phyloP scores from a whole-genome alignment of 139 green algal species.

The Ettlia oleoabundans region DNA sequence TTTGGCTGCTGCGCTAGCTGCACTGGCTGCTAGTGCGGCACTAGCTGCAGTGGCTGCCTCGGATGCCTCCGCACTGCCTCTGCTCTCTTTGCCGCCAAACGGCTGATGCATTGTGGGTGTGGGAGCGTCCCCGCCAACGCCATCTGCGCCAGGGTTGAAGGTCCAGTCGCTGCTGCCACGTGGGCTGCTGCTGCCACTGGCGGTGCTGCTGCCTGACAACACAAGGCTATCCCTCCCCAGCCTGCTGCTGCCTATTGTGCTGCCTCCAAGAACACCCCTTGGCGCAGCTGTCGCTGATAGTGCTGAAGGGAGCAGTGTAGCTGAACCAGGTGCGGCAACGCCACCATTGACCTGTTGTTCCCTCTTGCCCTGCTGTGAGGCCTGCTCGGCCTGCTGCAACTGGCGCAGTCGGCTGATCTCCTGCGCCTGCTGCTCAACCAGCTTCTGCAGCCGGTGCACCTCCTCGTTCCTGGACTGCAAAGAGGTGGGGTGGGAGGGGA shows the following conservation, averaged over 20 bases:
- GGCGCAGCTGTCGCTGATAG: too few relatives aligned
- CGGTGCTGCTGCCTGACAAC: neutral
- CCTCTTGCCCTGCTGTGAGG: neutral
- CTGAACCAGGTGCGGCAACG: neutral
- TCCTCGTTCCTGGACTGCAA: neutral
- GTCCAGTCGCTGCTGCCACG: neutral
- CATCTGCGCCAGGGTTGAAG: neutral
- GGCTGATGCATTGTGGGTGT: slow-evolving; percentile 27
- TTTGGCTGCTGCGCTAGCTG: neutral
- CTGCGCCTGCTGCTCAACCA: slow-evolving; percentile 2
- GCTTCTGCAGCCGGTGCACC: neutral
- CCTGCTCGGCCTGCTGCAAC: slow-evolving; percentile 13
- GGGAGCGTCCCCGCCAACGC: neutral
- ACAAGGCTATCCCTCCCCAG: neutral
- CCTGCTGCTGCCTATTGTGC: slow-evolving; percentile 15
- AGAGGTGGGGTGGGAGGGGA: too few relatives aligned
- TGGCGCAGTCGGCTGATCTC: slow-evolving; percentile 7
- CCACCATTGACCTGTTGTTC: neutral
- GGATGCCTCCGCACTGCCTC: neutral
- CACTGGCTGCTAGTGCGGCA: too few relatives aligned
- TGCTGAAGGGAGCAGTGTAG: too few relatives aligned
- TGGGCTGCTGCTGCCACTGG: neutral
- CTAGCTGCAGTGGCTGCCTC: too few relatives aligned
- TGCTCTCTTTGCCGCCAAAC: neutral
- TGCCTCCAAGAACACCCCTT: neutral